phyloP scores from a whole-genome alignment of 805 yeast species.

The Cyberlindnera suaveolens region DNA sequence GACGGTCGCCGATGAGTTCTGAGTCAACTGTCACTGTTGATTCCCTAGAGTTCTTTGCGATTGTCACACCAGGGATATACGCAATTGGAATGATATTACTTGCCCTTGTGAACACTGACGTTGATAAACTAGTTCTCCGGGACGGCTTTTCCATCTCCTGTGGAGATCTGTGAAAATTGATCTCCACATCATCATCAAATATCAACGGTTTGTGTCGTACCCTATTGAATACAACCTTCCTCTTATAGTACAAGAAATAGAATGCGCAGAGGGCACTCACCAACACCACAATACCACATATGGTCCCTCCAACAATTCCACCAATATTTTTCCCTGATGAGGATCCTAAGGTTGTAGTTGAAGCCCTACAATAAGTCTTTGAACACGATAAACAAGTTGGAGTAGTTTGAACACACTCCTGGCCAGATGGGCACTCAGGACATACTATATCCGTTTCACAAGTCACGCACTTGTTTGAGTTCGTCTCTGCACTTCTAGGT shows the following conservation, averaged over 20 bases:
- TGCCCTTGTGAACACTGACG: constrained; percentile 69
- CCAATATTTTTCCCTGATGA: constrained; percentile 31
- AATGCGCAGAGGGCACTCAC: constrained; percentile 35
- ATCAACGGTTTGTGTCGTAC: constrained; percentile 23
- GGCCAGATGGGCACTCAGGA: constrained; percentile 47
- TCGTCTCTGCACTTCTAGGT: constrained; percentile 5
- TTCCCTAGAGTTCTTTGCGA: constrained; percentile 26
- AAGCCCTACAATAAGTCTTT: constrained; percentile 39
- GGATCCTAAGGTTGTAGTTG: constrained; percentile 15
- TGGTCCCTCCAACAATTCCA: constrained; percentile 68
- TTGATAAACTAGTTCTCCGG: constrained; percentile 35
- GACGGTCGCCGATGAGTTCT: constrained; percentile 28
- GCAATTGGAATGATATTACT: constrained; percentile 89
- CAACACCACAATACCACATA: constrained; percentile 51
- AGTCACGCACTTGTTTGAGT: constrained; percentile 33
- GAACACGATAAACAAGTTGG: constrained; percentile 59
- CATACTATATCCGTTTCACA: constrained; percentile 39
- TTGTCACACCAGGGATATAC: constrained; percentile 89
- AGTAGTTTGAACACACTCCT: constrained; percentile 48
- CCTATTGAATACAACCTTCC: constrained; percentile 25
- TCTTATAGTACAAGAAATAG: constrained; percentile 37
- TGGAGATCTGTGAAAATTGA: constrained; percentile 21
- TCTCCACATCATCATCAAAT: constrained; percentile 25
- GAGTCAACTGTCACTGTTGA: constrained; percentile 24
- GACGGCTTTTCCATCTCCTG: constrained; percentile 25